Conservation (phyloP, 169 alveolate genomes). For the Cryptosporidium canis region DNA sequence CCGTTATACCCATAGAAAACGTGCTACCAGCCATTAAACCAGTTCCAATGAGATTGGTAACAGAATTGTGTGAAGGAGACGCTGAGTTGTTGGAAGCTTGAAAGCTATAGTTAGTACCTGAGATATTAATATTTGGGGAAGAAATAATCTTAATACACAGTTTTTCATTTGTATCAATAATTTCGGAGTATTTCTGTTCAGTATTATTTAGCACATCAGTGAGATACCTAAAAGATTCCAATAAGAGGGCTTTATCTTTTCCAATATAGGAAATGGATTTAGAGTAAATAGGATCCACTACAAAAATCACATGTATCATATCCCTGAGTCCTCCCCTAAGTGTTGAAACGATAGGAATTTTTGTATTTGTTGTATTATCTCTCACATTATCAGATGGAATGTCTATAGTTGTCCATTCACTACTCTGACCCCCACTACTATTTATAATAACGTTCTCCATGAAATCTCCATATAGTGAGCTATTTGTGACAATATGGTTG, state of each 20-base stretch:
- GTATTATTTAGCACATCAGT: constrained; percentile 63
- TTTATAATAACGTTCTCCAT: constrained; percentile 5
- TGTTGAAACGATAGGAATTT: background rate
- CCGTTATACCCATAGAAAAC: background rate
- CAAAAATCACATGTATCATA: constrained; percentile 9
- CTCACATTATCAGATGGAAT: background rate
- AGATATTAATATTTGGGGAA: background rate
- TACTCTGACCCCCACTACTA: background rate
- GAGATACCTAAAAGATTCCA: constrained; percentile 46
- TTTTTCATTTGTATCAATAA: constrained; percentile 29
- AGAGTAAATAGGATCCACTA: constrained; percentile 62
- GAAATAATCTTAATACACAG: constrained; percentile 2
- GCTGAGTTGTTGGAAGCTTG: background rate
- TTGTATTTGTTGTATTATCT: background rate
- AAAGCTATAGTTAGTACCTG: background rate
- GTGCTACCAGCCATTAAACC: background rate
- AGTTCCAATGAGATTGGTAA: constrained; percentile 15
- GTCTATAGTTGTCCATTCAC: constrained; percentile 66
- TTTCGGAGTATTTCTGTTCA: constrained; percentile 29
- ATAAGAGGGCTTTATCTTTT: constrained; percentile 19
- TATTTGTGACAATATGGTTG: background rate
- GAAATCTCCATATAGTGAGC: background rate
- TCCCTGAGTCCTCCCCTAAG: background rate
- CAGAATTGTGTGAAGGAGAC: constrained; percentile 33
- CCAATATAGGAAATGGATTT: constrained; percentile 68